Evolutionary conservation across 306 rosid genomes (phyloP), one percentile per base, ranked within the genome.

Genomic region (Trifolium fragiferum): DNA sequence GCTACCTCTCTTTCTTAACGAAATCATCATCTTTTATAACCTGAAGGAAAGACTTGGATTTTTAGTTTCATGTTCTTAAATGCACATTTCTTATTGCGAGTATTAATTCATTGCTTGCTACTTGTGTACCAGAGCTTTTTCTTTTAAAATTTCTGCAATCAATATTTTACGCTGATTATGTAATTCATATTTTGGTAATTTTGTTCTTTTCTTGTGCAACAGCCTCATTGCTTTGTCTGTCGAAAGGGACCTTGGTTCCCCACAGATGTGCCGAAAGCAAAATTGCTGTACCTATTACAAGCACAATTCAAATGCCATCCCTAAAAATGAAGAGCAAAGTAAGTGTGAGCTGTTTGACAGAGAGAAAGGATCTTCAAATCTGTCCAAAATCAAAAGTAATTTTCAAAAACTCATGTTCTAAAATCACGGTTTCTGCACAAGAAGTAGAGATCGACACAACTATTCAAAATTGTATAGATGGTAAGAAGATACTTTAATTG

Each of bases 221-320:
- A 84, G 85, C 79, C 76, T 66, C 78, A 70, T 50, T 81, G 84
- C 77, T 81, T 75, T 77, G 75, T 73, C 74, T 78, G 68, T 43
- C 58, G 30, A 16, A 62, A 78, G 84, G 90, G 86, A 69, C 75
- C 54, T 67, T 64, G 76, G 81, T 81, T 82, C 84, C 84, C 84
- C 61, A 44, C 86, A 68, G 83, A 89, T 83, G 94, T 84, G 84
- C 85, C 66, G 69, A 40, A 76, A 67, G 81, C 91, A 75, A 74
- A 76, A 67, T 64, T 77, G 83, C 73, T 66, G 82, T 81, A 76
- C 73, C 14, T 65, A 80, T 86, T 80, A 66, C 66, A 82, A 84
- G 85, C 75, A 44, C 74, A 86, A 89, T 83, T 74, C 98, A 88
- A 93, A 93, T 93, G 98, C 98, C 98, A 90, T 93, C 94, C 74